A percentile compares a stretch with the other conserved stretches of the same genome.
phyloP scores from a whole-genome alignment of 306 rosid genomes.

The Astragalus glycyphyllos region DNA sequence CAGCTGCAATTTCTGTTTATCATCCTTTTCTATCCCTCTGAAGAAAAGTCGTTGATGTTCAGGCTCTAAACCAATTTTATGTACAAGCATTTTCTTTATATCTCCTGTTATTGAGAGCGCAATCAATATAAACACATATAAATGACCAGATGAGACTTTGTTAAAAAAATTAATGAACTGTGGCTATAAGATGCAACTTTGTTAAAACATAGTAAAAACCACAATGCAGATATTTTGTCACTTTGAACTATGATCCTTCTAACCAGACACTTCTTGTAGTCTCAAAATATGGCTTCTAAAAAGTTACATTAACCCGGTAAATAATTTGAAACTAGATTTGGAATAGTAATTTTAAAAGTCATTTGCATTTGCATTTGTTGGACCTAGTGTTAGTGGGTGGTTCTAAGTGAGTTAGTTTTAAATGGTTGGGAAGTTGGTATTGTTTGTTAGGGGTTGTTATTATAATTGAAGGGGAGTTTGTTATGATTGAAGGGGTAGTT shows the following conservation, averaged over 20 bases:
- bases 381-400: too few relatives aligned
- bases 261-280: constrained; percentile 1
- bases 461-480: too few relatives aligned
- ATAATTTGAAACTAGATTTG: constrained; percentile 1
- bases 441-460: too few relatives aligned
- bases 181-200: constrained; percentile 3
- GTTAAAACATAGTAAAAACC: not conserved
- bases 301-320: not conserved
- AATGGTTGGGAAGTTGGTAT: too few relatives aligned
- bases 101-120: constrained; percentile 63
- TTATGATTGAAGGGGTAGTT: too few relatives aligned
- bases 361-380: too few relatives aligned
- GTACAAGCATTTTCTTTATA: constrained; percentile 59
- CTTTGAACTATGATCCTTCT: not conserved
- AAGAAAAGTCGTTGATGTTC: constrained; percentile 76
- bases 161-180: not conserved
- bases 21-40: constrained; percentile 82
- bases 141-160: constrained; percentile 18
- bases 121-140: constrained; percentile 34
- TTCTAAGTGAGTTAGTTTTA: too few relatives aligned
- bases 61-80: constrained; percentile 67
- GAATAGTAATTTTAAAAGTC: not conserved
- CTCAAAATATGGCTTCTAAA: not conserved
- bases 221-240: constrained; percentile 6
- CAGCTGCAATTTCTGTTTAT: constrained; percentile 64